Base-by-base conservation (phyloP, 495 filamentous ascomycete genomes). In the Talaromyces thailandensis region DNA sequence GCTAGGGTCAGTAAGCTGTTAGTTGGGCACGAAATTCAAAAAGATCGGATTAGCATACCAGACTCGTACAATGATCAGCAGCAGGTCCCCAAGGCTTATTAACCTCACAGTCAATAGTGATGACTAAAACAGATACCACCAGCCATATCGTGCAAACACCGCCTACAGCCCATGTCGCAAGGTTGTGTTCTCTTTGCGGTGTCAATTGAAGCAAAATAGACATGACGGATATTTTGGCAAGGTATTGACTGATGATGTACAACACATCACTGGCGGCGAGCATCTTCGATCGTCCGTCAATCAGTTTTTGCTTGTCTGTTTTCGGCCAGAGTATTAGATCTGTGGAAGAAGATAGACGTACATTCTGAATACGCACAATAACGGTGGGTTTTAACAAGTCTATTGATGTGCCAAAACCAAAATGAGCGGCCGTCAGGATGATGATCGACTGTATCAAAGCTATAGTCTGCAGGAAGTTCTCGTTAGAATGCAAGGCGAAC, bases 121-220 rank as follows among this genome's bases (percentile, higher is more conserved):
- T 56, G 5, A 76, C 68, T 14, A 77, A 63, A 9, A 79, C 53
- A 16, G 74, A 70, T 8, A 71, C 67, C 6, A 79, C 66, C 5
- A 74, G 51, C 67, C 76, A 76, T 11, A 70, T 51, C 0, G 75
- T 76, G 32, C 73, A 73, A 3, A 74, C 62, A 16, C 58, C 69
- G 1, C 79, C 62, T 7, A 72, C 73, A 12, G 65, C 67, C 66
- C 70, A 71, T 4, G 75, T 73, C 12, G 68, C 66, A 2, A 70
- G 58, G n/a, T 73, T 75, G 61, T 82, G 78, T 26, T 60, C 64
- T 63, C 73, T 77, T 26, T 77, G 69, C 0, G 78, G 80, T 1
- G 80, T 79, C 4, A 82, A 68, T 14, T 76, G 75, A n/a, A 79
- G 70, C 53, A 78, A 77, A 29, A 82, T 76, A 14, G 75, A 73